A percentile compares a stretch with the other conserved stretches of the same genome.
Conservation (phyloP, 495 filamentous ascomycete genomes). For the Copromyces sp. region DNA sequence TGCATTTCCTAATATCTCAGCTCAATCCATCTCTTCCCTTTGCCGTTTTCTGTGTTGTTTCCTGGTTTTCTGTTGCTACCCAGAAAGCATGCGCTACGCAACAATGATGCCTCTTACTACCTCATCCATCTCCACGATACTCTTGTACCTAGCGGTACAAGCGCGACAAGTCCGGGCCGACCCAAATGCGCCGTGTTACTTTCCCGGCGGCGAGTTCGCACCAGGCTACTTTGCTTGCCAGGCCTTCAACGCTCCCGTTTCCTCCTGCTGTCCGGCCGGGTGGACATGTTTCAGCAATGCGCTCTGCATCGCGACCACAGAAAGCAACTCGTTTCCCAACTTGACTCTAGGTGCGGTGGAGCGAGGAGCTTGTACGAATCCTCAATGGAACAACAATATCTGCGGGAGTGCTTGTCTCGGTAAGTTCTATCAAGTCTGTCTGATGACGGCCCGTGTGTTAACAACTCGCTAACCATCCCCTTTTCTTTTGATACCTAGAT, state of each 20-base stretch:
- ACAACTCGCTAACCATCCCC: not conserved
- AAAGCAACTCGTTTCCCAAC: constrained; percentile 10
- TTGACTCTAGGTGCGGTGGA: constrained; percentile 14
- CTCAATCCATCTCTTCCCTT: not conserved
- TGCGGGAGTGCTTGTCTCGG: constrained; percentile 26
- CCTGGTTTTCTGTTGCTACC: not conserved
- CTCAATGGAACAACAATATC: constrained; percentile 18
- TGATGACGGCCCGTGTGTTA: not conserved
- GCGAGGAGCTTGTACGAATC: constrained; percentile 22
- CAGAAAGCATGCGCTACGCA: not conserved
- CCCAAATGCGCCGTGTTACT: constrained; percentile 21
- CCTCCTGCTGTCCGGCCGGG: constrained; percentile 21
- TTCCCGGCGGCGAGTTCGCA: constrained; percentile 15
- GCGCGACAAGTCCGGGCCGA: not conserved
- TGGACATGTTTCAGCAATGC: constrained; percentile 28
- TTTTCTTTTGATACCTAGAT: not conserved
- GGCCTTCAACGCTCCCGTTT: constrained; percentile 6
- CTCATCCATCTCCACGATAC: not conserved
- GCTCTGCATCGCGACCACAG: constrained; percentile 24
- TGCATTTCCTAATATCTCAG: not conserved
- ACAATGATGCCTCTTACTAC: not conserved
- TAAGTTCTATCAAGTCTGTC: constrained; percentile 3
- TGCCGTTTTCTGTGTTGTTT: not conserved
- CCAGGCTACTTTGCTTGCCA: constrained; percentile 20
- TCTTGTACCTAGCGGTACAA: not conserved